phyloP scores from a whole-genome alignment of 179 eudicot species.

The Patellifolia procumbens region DNA sequence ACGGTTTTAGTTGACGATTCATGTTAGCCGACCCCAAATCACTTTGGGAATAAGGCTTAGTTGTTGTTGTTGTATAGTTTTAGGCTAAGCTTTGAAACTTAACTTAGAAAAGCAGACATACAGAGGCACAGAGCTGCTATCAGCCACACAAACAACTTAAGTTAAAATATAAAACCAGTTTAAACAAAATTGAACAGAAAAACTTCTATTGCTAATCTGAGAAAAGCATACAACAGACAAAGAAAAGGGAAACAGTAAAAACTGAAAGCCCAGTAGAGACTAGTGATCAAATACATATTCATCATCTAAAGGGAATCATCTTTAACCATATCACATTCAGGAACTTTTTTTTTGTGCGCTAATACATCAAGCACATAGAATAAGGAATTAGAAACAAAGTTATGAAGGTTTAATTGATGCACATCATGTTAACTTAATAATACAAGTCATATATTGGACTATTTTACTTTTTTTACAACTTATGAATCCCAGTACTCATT shows the following conservation, averaged over 20 bases:
- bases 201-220: background rate
- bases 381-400: background rate
- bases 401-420: background rate
- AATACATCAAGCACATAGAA: no score
- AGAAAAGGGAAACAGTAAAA: background rate
- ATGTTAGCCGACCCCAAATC: no score
- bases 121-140: background rate
- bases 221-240: background rate
- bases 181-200: background rate
- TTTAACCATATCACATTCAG: background rate
- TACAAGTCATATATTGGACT: background rate
- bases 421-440: conserved; percentile 1
- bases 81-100: background rate
- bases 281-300: background rate
- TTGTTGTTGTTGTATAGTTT: no score
- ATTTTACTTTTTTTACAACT: background rate
- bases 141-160: background rate
- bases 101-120: background rate
- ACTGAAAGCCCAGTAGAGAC: background rate
- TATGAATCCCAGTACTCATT: conserved; percentile 5
- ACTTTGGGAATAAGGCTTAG: no score
- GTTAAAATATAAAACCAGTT: background rate
- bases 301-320: background rate
- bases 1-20: no score
- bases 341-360: no score